A percentile compares a stretch with the other conserved stretches of the same genome.
These are phyloP conservation scores for Panicum hallii DNA, from an alignment of 202 grass and related monocot species.

Conservation along the genomic window DNA sequence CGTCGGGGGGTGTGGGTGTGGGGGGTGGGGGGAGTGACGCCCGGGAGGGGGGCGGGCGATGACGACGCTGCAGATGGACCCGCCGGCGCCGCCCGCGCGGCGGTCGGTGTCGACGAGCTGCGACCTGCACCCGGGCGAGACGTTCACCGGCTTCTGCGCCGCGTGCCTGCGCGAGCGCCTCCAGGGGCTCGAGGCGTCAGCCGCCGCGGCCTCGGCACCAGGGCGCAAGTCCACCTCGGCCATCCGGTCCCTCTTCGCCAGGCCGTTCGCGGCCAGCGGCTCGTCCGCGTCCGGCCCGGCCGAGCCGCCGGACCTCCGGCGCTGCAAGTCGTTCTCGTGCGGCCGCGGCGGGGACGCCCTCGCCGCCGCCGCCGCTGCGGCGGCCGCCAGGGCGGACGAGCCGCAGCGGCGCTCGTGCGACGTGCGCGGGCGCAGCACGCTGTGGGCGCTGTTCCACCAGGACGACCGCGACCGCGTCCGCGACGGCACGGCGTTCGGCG, in stretches of 20 bases:
- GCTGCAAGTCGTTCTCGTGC: conserved; percentile 87
- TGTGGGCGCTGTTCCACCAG: conserved; percentile 94
- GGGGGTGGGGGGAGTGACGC: conserved; percentile 16
- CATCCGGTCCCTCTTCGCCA: conserved; percentile 76
- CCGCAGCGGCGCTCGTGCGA: conserved; percentile 89
- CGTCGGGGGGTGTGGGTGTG: conserved; percentile 29
- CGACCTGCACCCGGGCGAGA: conserved; percentile 90
- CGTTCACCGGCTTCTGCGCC: conserved; percentile 89
- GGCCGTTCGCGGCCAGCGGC: conserved; percentile 46
- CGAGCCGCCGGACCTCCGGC: conserved; percentile 70
- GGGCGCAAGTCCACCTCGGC: conserved; percentile 90
- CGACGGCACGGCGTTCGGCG: conserved; percentile 56
- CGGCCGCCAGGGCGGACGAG: conserved; percentile 49
- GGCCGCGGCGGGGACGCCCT: conserved; percentile 66
- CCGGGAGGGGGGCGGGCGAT: not conserved
- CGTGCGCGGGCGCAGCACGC: conserved; percentile 82
- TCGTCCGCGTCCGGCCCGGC: conserved; percentile 38
- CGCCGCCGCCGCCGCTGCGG: not conserved
- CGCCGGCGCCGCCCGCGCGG: conserved; percentile 60
- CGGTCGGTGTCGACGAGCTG: conserved; percentile 67
- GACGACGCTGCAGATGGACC: conserved; percentile 61
- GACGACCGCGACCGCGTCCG: conserved; percentile 75
- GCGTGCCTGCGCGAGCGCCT: conserved; percentile 97
- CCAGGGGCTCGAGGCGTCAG: conserved; percentile 75
- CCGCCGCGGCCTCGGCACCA: conserved; percentile 53